Evolutionary conservation across 345 rosid species (phyloP).

Genomic region (Ceriops zippeliana): DNA sequence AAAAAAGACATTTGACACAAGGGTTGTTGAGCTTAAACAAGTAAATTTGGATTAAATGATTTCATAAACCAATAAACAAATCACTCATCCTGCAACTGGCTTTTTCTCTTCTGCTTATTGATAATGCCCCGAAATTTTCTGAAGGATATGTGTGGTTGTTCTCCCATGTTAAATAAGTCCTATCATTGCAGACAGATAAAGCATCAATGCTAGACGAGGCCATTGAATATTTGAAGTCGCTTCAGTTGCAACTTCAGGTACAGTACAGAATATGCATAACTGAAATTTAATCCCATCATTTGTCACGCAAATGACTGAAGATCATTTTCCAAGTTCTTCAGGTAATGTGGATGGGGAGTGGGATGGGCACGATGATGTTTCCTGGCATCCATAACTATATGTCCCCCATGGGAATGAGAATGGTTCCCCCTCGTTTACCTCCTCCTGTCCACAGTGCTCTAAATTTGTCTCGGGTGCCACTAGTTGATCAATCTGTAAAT

Average conservation of each 20-base stretch:
- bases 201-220: conserved; percentile 68
- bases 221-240: conserved; percentile 53
- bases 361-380: conserved; percentile 75
- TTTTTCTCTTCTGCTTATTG: too few species aligned
- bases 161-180: neutral
- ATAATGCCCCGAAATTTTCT: neutral
- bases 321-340: conserved; percentile 25
- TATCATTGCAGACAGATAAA: conserved; percentile 44
- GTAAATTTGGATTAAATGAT: too few species aligned
- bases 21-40: too few species aligned
- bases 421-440: conserved; percentile 25
- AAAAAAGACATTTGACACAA: too few species aligned
- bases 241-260: conserved; percentile 62
- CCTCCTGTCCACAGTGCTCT: conserved; percentile 33
- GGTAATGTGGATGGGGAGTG: conserved; percentile 91
- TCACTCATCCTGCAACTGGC: too few species aligned
- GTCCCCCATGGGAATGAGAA: conserved; percentile 8
- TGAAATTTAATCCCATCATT: conserved; percentile 7
- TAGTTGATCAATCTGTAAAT: conserved; percentile 42
- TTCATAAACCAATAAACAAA: too few species aligned
- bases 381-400: conserved; percentile 48
- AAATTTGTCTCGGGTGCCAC: conserved; percentile 43
- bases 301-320: neutral
- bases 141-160: neutral
- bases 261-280: conserved; percentile 15